Conservation (phyloP, 306 rosid genomes). For the Glycyrrhiza uralensis region DNA sequence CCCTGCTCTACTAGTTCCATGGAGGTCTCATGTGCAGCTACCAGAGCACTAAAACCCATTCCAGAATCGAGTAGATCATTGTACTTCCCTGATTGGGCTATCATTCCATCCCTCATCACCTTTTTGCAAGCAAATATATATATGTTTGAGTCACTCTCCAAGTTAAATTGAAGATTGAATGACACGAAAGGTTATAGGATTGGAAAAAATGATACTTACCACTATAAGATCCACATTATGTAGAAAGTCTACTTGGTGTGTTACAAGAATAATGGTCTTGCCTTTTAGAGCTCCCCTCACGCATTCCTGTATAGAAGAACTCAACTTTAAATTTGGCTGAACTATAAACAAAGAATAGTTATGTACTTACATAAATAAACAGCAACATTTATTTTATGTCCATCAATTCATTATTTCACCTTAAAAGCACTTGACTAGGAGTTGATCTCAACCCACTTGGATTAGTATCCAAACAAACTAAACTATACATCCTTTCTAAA, state of each 20-base stretch:
- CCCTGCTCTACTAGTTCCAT: conserved; percentile 92
- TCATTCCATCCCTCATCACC: conserved; percentile 89
- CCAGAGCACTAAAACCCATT: conserved; percentile 75
- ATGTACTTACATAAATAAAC: background rate
- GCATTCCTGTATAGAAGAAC: conserved; percentile 62
- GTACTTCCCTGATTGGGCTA: conserved; percentile 84
- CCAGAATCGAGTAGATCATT: conserved; percentile 54
- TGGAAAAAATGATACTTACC: conserved; percentile 38
- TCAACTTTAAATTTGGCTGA: background rate
- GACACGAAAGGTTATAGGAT: background rate
- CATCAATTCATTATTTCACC: background rate
- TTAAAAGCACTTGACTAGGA: background rate
- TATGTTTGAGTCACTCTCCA: background rate
- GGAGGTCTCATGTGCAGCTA: conserved; percentile 85
- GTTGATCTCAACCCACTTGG: background rate
- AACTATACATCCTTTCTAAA: background rate
- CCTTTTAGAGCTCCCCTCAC: conserved; percentile 77
- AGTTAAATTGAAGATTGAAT: background rate
- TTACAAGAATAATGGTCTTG: conserved; percentile 81
- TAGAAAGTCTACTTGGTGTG: conserved; percentile 98
- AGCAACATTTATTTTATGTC: background rate
- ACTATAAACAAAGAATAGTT: background rate
- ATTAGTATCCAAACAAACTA: background rate
- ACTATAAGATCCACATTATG: conserved; percentile 82
- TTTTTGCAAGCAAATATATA: conserved; percentile 21